phyloP scores from a whole-genome alignment of 768 basidiomycete species.

The Russula sp. region DNA sequence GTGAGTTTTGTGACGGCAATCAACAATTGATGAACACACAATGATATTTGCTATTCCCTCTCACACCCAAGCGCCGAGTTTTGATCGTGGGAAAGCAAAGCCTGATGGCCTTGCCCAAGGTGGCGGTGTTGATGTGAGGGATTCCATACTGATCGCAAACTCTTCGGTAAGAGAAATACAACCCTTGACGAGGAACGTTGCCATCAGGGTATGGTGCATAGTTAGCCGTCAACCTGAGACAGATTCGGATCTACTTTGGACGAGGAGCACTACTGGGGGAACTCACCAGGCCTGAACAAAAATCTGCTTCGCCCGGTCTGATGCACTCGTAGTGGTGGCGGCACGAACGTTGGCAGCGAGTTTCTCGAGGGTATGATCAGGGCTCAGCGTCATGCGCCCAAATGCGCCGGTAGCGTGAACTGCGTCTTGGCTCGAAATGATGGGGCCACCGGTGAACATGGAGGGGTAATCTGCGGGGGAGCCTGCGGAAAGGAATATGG shows the following conservation, averaged over 20 bases:
- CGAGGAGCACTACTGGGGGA: conserved; percentile 4
- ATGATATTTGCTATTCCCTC: conserved; percentile 96
- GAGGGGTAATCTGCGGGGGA: conserved; percentile 57
- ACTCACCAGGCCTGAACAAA: conserved; percentile 88
- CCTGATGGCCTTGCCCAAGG: conserved; percentile 89
- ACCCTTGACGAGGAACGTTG: conserved; percentile 87
- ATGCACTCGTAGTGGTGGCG: conserved; percentile 86
- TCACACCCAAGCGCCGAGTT: conserved; percentile 84
- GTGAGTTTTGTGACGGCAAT: conserved; percentile 15
- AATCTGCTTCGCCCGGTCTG: conserved; percentile 86
- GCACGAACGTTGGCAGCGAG: conserved; percentile 80
- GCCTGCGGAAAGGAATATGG: conserved; percentile 59
- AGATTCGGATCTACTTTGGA: not conserved
- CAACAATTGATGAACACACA: conserved; percentile 48
- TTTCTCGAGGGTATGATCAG: conserved; percentile 78
- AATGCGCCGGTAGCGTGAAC: conserved; percentile 69
- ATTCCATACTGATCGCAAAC: conserved; percentile 91
- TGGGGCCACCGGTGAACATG: conserved; percentile 49
- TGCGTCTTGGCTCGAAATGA: conserved; percentile 35
- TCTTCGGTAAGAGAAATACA: conserved; percentile 88
- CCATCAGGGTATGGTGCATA: conserved; percentile 89
- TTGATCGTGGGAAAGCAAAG: conserved; percentile 93
- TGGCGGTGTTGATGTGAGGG: conserved; percentile 92
- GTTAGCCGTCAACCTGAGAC: conserved; percentile 71
- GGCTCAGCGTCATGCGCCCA: conserved; percentile 66